These are phyloP conservation scores for Rhodamnia argentea DNA, from an alignment of 345 rosid genomes.

Conservation along the genomic window DNA sequence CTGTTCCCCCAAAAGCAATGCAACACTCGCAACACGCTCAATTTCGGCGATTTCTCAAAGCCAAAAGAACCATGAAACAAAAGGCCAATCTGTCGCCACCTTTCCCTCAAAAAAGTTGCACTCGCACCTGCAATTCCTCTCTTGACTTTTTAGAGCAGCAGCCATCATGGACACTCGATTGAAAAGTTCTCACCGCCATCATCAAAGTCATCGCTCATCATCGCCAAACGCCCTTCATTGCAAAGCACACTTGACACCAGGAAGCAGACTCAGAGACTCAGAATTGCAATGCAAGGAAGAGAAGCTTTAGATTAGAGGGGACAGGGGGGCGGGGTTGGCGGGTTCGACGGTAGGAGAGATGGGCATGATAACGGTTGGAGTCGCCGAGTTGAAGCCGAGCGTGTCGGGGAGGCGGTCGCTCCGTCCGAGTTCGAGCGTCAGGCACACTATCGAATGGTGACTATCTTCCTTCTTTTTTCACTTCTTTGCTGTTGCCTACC, in stretches of 20 bases:
- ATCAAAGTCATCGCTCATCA: background rate
- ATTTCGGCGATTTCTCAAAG: background rate
- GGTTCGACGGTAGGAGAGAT: slow-evolving; percentile 19
- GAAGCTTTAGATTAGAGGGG: background rate
- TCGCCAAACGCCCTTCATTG: slow-evolving; percentile 1
- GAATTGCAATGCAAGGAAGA: background rate
- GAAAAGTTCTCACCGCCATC: background rate
- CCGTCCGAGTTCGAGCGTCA: slow-evolving; percentile 73
- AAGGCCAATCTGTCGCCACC: slow-evolving; percentile 3
- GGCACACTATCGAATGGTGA: slow-evolving; percentile 95
- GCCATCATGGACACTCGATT: slow-evolving; percentile 8
- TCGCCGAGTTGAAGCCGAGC: slow-evolving; percentile 62
- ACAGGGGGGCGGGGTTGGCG: background rate
- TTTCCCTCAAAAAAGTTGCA: slow-evolving; percentile 52
- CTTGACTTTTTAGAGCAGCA: slow-evolving; percentile 15
- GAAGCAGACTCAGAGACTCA: background rate
- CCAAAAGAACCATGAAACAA: background rate
- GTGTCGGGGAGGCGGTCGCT: slow-evolving; percentile 80
- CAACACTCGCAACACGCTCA: slow-evolving; percentile 14
- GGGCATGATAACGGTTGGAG: slow-evolving; percentile 77
- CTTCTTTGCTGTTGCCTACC: background rate
- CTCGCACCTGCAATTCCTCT: slow-evolving; percentile 14
- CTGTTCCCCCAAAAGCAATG: slow-evolving; percentile 38
- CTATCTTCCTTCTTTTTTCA: background rate
- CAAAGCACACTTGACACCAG: background rate